Evolutionary conservation across 495 filamentous ascomycete genomes (phyloP), one percentile per base, ranked within the genome.

Genomic region (Clohesyomyces aquaticus): DNA sequence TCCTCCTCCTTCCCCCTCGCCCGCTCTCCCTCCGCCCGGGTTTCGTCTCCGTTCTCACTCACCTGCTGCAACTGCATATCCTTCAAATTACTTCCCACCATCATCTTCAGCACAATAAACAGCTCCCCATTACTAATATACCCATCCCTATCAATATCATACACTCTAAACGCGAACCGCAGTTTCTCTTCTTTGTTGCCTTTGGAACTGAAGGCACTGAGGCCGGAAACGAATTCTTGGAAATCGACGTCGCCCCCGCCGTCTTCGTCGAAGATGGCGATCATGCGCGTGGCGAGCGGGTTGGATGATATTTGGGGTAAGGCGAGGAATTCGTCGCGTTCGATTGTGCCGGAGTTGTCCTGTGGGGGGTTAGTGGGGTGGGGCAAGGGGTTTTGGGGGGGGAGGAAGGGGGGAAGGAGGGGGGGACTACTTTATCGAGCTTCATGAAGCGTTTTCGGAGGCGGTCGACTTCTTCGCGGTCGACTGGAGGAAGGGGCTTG

Each of bases 21-120:
- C n/a, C n/a, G n/a, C n/a, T n/a, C n/a, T n/a, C n/a, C n/a, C n/a
- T n/a, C n/a, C n/a, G n/a, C n/a, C n/a, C n/a, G n/a, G n/a, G n/a
- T n/a, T n/a, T n/a, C n/a, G n/a, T n/a, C n/a, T n/a, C n/a, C n/a
- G n/a, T n/a, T n/a, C n/a, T 49, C 50, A 16, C 77, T 18, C 72
- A 83, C 81, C 77, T 93, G 94, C 78, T 99, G 94, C 77, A 99
- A 79, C 78, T 99, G 94, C 78, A 96, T 88, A 74, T 99, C 95
- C 84, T 99, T 99, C 72, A 99, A 78, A 78, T 99, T 99, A 79
- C 91, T 97, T 47, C 94, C 94, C 64, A 99, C 94, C 94, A 99
- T 99, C 94, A 99, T 99, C 87, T 99, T 99, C 66, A 99, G 81
- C 71, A 99, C 94, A 73, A 99, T 97, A 76, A 98, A 99, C 45